Base-by-base conservation (phyloP, 2,329 filamentous ascomycete genomes). In the Curvularia sp. region DNA sequence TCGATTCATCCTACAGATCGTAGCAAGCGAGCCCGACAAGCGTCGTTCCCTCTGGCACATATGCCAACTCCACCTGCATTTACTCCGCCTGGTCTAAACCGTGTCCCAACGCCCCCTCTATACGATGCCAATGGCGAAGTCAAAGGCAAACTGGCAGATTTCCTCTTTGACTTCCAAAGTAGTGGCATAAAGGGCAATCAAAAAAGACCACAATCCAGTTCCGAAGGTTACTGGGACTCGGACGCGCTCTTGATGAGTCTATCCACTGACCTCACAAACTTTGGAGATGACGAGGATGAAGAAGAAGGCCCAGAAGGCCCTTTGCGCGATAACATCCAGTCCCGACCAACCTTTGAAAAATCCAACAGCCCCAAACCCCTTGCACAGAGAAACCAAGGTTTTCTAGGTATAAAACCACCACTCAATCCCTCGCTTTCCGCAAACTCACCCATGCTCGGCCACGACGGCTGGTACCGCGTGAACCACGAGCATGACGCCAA, bases 241-340 rank as follows among this genome's bases (percentile, higher is more conserved):
- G 72, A 77, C 48, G 69, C 70, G 0, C 43, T 77, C 12, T 61
- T 77, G 19, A 77, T 77, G 74, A 66, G 70, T n/a, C 61, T 70
- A 43, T 50, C 59, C 13, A 59, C 56, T 1, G 62, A 67, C n/a
- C 60, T 69, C 23, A 34, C 50, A 12, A 34, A 43, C 6, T 25
- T 56, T 42, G 10, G 25, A n/a, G 38, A 55, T 7, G 53, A 67
- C 2, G 50, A 64, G 2, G 59, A 52, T 2, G 61, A 64, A 1
- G 65, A 69, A 7, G 72, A 76, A 51, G 66, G 65, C 3, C 71
- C 72, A 1, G 65, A 66, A 52, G 71, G 66, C 2, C 52, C 55
- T 38, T 38, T 18, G 3, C 42, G 23, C 15, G n/a, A 45, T 1
- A 7, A 27, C 5, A 30, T 50, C 7, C 18, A 39, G 21, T 48